Percentiles rank a stretch among this genome's conserved stretches.
Conservation (phyloP, 2,329 filamentous ascomycete species). For the Escovopsis sp. region DNA sequence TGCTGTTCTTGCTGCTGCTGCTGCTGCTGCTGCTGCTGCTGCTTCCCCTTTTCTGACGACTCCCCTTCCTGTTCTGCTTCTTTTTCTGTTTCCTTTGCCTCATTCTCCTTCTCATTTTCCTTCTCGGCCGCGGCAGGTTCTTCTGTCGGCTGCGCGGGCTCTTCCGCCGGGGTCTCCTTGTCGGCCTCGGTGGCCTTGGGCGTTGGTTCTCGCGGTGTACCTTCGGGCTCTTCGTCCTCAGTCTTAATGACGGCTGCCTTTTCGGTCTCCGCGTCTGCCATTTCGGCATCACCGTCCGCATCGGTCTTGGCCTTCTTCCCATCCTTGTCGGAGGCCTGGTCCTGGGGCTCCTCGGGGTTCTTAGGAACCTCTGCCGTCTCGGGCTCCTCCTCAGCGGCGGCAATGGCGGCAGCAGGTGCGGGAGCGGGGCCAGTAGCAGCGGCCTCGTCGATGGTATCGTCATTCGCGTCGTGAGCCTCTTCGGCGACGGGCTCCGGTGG, state of each 20-base stretch:
- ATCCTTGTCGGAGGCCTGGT: slow-evolving; percentile 5
- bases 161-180: slow-evolving; percentile 11
- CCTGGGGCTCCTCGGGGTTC: slow-evolving; percentile 2
- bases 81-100: no score
- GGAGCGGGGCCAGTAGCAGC: no score
- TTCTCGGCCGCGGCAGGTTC: no score
- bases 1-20: no score
- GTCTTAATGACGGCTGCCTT: slow-evolving; percentile 23
- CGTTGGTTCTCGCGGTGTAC: slow-evolving; percentile 15
- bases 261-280: slow-evolving; percentile 24
- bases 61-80: slow-evolving; percentile 7
- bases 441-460: slow-evolving; percentile 31
- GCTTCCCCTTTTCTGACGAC: slow-evolving; percentile 7
- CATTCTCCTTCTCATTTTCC: no score
- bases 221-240: slow-evolving; percentile 21
- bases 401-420: no score
- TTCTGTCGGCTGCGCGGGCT: slow-evolving; percentile 2
- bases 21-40: no score
- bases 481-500: slow-evolving; percentile 15
- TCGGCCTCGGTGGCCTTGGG: slow-evolving; percentile 10
- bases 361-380: slow-evolving; percentile 8
- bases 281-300: slow-evolving; percentile 35
- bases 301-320: slow-evolving; percentile 22
- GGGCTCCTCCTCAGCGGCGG: slow-evolving; percentile 12
- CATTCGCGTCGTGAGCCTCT: slow-evolving; percentile 21